These are phyloP conservation scores for Bipolaris zeicola DNA, from an alignment of 2,329 filamentous ascomycete species.

Conservation along the genomic window DNA sequence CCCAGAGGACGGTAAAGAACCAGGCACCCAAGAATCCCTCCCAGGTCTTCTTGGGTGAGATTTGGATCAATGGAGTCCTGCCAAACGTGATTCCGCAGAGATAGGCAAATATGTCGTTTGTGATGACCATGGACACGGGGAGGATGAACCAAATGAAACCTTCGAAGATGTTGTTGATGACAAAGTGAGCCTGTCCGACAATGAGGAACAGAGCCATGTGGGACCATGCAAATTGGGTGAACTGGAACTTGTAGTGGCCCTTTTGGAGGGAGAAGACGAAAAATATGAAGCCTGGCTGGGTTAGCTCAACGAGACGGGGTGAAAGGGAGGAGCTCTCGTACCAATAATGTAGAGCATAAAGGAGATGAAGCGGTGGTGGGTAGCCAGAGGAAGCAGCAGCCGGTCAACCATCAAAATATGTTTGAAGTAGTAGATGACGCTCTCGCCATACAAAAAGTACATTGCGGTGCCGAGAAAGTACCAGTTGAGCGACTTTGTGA, in stretches of 20 bases:
- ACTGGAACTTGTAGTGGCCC: constrained; percentile 97
- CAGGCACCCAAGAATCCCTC: constrained; percentile 97
- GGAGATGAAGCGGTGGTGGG: constrained; percentile 97
- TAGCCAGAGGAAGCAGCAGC: constrained; percentile 89
- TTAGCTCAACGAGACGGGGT: constrained; percentile 28
- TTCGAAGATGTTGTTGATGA: constrained; percentile 99
- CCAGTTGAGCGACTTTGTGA: constrained; percentile 97
- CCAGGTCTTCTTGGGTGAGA: constrained; percentile 98
- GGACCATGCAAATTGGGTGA: constrained; percentile 98
- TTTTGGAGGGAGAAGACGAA: constrained; percentile 95
- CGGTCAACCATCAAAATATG: constrained; percentile 95
- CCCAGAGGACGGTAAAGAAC: constrained; percentile 91
- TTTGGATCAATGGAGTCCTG: constrained; percentile 93
- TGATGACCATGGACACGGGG: constrained; percentile 92
- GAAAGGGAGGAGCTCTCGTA: constrained; percentile 51
- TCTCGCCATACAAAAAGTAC: constrained; percentile 99
- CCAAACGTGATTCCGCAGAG: constrained; percentile 97
- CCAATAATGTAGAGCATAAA: constrained; percentile 98
- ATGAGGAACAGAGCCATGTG: constrained; percentile 99
- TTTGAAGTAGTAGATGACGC: constrained; percentile 99
- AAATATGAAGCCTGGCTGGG: constrained; percentile 82
- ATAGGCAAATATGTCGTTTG: constrained; percentile 98
- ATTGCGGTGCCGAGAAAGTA: constrained; percentile 98
- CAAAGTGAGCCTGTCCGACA: constrained; percentile 96
- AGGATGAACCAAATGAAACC: constrained; percentile 99